phyloP scores from a whole-genome alignment of 2,329 filamentous ascomycete species.

The Alternaria consortialis region DNA sequence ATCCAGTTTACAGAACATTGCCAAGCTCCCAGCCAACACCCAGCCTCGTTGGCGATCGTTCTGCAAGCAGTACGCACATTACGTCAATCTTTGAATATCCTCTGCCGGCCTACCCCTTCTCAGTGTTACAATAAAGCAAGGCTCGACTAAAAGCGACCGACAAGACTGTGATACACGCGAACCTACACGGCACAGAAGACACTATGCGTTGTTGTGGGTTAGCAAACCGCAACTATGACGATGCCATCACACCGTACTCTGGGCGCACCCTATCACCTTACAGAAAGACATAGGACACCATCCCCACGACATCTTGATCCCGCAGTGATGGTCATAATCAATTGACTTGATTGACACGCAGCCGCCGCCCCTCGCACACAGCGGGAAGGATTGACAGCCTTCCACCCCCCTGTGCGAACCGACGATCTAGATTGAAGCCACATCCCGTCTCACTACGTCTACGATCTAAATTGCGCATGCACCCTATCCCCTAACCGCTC shows the following conservation, averaged over 20 bases:
- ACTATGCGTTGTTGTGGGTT: slow-evolving; percentile 9
- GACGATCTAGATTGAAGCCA: slow-evolving; percentile 28
- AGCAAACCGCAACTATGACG: slow-evolving; percentile 1
- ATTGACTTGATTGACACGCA: slow-evolving; percentile 11
- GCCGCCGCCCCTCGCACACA: slow-evolving; percentile 10
- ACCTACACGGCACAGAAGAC: slow-evolving; percentile 1
- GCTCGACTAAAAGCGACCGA: slow-evolving; percentile 11
- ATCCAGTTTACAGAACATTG: slow-evolving; percentile 16
- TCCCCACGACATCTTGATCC: background rate
- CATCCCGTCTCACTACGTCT: slow-evolving; percentile 16
- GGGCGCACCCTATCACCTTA: background rate
- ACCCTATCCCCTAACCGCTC: slow-evolving; percentile 19
- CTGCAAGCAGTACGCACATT: slow-evolving; percentile 20
- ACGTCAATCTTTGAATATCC: slow-evolving; percentile 12
- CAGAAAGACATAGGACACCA: background rate
- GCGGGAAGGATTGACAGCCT: slow-evolving; percentile 11
- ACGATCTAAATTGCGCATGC: slow-evolving; percentile 12
- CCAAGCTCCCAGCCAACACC: slow-evolving; percentile 19
- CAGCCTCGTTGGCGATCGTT: slow-evolving; percentile 21
- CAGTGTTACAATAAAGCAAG: slow-evolving; percentile 10
- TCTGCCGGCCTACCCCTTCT: slow-evolving; percentile 1
- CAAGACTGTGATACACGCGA: slow-evolving; percentile 4
- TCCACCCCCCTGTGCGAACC: slow-evolving; percentile 9
- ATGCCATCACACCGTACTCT: slow-evolving; percentile 1
- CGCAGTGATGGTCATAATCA: background rate